Base-by-base conservation (phyloP, 2,329 filamentous ascomycete genomes). In the Calonectria henricotiae region DNA sequence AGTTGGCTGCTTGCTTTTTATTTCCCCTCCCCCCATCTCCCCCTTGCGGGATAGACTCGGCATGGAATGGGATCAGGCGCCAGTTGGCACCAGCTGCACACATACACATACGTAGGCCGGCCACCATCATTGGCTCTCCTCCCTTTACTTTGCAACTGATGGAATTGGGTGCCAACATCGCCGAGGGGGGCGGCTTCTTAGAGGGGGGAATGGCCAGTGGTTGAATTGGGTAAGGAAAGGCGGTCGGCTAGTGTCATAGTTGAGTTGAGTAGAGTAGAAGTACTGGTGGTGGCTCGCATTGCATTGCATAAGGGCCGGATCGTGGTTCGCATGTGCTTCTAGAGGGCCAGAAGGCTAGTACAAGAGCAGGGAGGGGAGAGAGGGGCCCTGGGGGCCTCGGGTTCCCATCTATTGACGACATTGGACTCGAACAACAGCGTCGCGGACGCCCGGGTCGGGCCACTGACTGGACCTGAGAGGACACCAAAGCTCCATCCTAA, bases 241-340 rank as follows among this genome's bases (percentile, higher is more conserved):
- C 27, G 27, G 27, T 30, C 27, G 27, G 7, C 27, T 30, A 30
- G 27, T 30, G 27, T 7, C 27, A 7, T 30, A 39, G 63, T 47
- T 54, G 30, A 58, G 51, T 39, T 66, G 30, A 54, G 49, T 35
- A n/a, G 49, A 46, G 43, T 20, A 20, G 43, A 49, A 49, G 46
- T n/a, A 7, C 23, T 27, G 8, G 46, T 55, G 67, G 73, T 75
- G 69, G 66, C 71, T 77, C 67, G 75, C 71, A 77, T 76, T 74
- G 71, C 74, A 76, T 77, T 75, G 75, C 74, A 77, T 77, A 74
- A 27, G 69, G 62, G 71, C 61, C 61, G 73, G 51, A 55, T 55
- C 68, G 66, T 65, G 69, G 67, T 75, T 72, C 65, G 62, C 71
- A 70, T 67, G 44, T 43, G 20, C 32, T 17, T 6, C 61, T 9